Evolutionary conservation across 805 yeast genomes (phyloP), one percentile per base, ranked within the genome.

Genomic region (Metschnikowia arizonensis): DNA sequence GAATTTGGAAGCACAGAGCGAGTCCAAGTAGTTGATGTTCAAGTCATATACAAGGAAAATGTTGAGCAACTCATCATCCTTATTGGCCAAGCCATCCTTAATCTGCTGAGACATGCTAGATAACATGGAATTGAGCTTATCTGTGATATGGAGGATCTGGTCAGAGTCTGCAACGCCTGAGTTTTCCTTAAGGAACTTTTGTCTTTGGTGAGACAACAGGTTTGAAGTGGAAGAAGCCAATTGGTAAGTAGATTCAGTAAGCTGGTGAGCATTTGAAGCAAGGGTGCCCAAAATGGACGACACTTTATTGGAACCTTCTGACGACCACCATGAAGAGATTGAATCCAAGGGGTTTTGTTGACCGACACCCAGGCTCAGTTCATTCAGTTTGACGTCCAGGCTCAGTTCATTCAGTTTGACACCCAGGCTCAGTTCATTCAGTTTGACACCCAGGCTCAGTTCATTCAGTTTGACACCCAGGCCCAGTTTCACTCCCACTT

Each of bases 281-380:
- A 88, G 82, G 10, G 82, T 73, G 9, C 81, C 85, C 88, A 89
- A 84, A 11, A 85, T 53, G 5, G 81, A 80, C 4, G 77, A 73
- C 2, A 83, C 88, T 23, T 79, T 79, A 2, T 76, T 69, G 2
- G 88, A 79, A 0, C 90, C 90, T 35, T 81, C 81, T 1, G 72
- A 72, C 2, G 79, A 76, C 88, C 89, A 84, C 93, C 95, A 85
- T 31, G 73, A 78, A 3, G 88, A 73, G 40, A 85, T 65, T 1
- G 87, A 75, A 0, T 82, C 72, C 30, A 84, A 74, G 12, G 90
- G 88, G 24, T 17, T 36, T 4, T 18, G 10, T 15, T 19, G 26
- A 5, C 8, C 26, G 10, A 15, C 15, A 11, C 15, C 31, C 14
- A 28, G 10, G 7, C 10, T 24, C n/a, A n/a, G n/a, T n/a, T n/a